Evolutionary conservation across 2,329 filamentous ascomycete species (phyloP).

Genomic region (Aspergillus sp.): DNA sequence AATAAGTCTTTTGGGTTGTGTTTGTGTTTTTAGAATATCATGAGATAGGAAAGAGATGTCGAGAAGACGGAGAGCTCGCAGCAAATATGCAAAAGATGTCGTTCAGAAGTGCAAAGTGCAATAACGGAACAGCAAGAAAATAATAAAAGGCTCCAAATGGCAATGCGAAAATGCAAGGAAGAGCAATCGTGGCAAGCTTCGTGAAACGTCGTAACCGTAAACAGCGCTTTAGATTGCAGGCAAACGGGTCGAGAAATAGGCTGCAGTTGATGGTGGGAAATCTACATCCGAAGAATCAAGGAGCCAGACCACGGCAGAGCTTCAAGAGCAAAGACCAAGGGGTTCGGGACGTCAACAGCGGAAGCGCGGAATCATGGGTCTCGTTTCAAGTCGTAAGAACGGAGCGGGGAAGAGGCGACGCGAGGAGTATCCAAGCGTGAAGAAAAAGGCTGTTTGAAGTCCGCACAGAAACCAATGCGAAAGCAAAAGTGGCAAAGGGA

Average conservation of each 20-base stretch:
- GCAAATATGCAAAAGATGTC: conserved; percentile 11
- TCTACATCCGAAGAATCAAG: conserved; percentile 25
- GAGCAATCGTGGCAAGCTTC: conserved; percentile 31
- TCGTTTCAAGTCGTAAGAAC: conserved; percentile 47
- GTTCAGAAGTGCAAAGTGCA: conserved; percentile 3
- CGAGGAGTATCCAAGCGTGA: conserved; percentile 22
- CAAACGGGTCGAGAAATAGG: conserved; percentile 22
- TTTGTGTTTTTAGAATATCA: conserved; percentile 10
- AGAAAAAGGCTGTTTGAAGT: conserved; percentile 2
- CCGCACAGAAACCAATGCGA: background rate
- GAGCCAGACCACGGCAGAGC: conserved; percentile 13
- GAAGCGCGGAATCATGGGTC: conserved; percentile 38
- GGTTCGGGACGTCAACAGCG: conserved; percentile 17
- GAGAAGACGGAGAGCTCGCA: background rate
- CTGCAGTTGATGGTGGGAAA: conserved; percentile 15
- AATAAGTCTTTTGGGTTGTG: background rate
- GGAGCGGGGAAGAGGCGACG: conserved; percentile 26
- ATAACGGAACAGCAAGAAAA: background rate
- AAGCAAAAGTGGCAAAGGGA: background rate
- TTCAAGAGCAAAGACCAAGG: conserved; percentile 1
- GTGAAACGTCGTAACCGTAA: conserved; percentile 35
- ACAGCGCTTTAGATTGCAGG: conserved; percentile 24
- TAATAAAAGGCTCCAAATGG: conserved; percentile 17
- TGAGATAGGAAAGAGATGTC: conserved; percentile 13
- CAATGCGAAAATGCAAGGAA: conserved; percentile 28